Percentiles rank a stretch among this genome's conserved stretches.
These are phyloP conservation scores for Penicillium bovifimosum DNA, from an alignment of 495 filamentous ascomycete species.

Conservation along the genomic window DNA sequence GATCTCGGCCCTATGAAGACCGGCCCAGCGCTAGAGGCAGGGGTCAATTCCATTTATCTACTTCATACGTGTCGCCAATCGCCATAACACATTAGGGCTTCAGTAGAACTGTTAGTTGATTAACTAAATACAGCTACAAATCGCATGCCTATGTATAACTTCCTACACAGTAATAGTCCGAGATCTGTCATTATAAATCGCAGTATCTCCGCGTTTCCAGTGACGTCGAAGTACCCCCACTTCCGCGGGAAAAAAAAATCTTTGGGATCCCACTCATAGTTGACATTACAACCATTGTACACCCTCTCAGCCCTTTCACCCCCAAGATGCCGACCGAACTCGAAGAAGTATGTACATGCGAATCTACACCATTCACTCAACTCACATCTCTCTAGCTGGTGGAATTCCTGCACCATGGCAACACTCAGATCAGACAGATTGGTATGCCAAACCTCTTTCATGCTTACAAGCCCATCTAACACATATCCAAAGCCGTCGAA, in stretches of 20 bases:
- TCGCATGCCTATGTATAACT: no score
- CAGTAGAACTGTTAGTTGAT: no score
- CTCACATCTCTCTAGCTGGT: constrained; percentile 57
- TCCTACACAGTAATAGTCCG: no score
- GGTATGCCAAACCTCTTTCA: constrained; percentile 38
- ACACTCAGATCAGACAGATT: constrained; percentile 73
- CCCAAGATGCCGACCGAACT: constrained; percentile 70
- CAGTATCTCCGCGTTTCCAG: constrained; percentile 5
- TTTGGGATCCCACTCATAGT: background rate
- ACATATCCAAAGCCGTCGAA: constrained; percentile 58
- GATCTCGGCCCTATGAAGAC: no score
- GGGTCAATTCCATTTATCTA: background rate
- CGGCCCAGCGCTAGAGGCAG: constrained; percentile 1
- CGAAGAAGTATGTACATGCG: constrained; percentile 59
- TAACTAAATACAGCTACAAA: no score
- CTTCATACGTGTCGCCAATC: no score
- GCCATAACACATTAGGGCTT: no score
- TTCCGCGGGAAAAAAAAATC: constrained; percentile 18
- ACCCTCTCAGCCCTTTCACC: background rate
- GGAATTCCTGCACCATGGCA: constrained; percentile 85
- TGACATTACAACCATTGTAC: background rate
- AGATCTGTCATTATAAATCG: background rate
- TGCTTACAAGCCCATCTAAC: constrained; percentile 1
- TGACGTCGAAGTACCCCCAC: constrained; percentile 25
- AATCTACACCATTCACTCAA: background rate